Conservation (phyloP, 129 eudicot genomes). For the Flaveria brownii region DNA sequence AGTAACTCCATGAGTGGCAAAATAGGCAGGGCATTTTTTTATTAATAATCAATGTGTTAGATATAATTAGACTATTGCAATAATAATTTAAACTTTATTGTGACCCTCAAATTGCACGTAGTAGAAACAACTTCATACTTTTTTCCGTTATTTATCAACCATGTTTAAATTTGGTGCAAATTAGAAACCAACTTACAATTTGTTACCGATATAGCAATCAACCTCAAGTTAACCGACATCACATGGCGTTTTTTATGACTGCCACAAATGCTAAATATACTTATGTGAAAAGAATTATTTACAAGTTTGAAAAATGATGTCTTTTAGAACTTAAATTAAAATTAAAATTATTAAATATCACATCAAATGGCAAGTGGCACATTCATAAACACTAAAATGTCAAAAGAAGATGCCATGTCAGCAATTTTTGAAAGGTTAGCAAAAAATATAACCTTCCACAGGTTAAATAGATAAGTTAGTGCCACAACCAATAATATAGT, state of each 20-base stretch:
- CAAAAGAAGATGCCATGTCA: constrained; percentile 2
- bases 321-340: background rate
- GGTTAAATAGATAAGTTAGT: background rate
- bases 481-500: background rate
- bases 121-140: background rate
- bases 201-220: background rate
- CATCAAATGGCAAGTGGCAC: background rate
- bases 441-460: background rate
- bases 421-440: background rate
- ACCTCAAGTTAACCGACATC: background rate
- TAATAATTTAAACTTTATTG: background rate
- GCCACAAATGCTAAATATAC: background rate
- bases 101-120: background rate
- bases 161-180: background rate
- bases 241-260: background rate
- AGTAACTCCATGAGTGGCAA: background rate
- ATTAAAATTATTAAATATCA: background rate
- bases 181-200: background rate
- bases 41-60: background rate
- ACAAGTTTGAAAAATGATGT: background rate
- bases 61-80: background rate
- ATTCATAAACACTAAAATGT: background rate
- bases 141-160: background rate
- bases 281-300: background rate
- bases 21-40: background rate